Percentiles rank a stretch among this genome's conserved stretches.
Evolutionary conservation across 108 stramenopile species (phyloP).

Genomic region (Schizochytrium sp.): DNA sequence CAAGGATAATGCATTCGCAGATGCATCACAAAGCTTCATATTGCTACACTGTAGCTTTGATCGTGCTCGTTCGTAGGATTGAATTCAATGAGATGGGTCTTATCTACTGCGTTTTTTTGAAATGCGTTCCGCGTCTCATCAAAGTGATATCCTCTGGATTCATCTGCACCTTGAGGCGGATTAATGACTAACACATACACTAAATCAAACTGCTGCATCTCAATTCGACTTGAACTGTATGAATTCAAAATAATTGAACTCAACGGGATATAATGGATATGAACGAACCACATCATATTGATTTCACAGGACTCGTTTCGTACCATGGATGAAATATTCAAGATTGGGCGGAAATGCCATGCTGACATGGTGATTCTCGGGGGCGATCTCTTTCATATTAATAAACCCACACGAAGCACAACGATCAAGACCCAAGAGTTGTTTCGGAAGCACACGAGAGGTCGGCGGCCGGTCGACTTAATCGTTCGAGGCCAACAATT

Average conservation of each 20-base stretch:
- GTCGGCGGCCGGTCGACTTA: background rate
- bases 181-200: no score
- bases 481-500: background rate
- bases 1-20: background rate
- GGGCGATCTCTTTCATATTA: constrained; percentile 98
- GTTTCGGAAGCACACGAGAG: constrained; percentile 80
- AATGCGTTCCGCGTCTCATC: no score
- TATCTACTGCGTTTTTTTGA: no score
- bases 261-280: background rate
- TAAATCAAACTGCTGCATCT: background rate
- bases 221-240: background rate
- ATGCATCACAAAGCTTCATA: background rate
- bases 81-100: no score
- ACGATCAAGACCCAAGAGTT: constrained; percentile 90
- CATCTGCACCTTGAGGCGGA: no score
- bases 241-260: background rate
- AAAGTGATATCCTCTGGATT: no score
- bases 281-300: background rate
- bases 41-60: background rate
- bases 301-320: constrained; percentile 50
- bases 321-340: constrained; percentile 61
- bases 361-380: constrained; percentile 90
- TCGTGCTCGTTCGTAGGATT: no score
- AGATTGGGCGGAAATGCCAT: constrained; percentile 16
- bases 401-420: constrained; percentile 90